Evolutionary conservation across 352 stramenopile species (phyloP).

Genomic region (Pythium dissimile): DNA sequence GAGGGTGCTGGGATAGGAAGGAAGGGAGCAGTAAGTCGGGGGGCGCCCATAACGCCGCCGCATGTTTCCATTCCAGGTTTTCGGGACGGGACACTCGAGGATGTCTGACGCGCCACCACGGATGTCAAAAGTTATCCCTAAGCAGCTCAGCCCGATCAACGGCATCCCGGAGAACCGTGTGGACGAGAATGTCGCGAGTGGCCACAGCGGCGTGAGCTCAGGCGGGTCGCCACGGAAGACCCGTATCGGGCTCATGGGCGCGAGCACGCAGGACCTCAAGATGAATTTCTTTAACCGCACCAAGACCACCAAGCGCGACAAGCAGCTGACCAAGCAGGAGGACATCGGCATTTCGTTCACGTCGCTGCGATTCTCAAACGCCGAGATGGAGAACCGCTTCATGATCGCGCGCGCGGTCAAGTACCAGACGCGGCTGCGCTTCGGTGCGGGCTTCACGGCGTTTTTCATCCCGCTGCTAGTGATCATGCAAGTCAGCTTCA

Average conservation of each 20-base stretch:
- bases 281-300: conserved; percentile 66
- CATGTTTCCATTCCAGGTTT: conserved; percentile 76
- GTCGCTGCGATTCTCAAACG: conserved; percentile 67
- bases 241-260: conserved; percentile 42
- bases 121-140: conserved; percentile 80
- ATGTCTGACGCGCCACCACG: conserved; percentile 62
- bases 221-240: conserved; percentile 30
- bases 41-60: conserved; percentile 1
- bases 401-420: conserved; percentile 42
- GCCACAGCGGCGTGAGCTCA: conserved; percentile 25
- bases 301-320: conserved; percentile 25
- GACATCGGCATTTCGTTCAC: conserved; percentile 76
- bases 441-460: conserved; percentile 68
- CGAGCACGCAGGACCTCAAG: conserved; percentile 64
- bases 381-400: conserved; percentile 67
- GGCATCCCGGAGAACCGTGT: conserved; percentile 19
- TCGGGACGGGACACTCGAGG: conserved; percentile 71
- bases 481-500: conserved; percentile 86
- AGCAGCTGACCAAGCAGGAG: conserved; percentile 47
- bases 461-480: conserved; percentile 83
- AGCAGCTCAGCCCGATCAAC: conserved; percentile 27
- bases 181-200: conserved; percentile 30
- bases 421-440: conserved; percentile 72
- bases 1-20: neutral
- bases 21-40: neutral